Evolutionary conservation across 31 red algal genomes (phyloP), one percentile per base, ranked within the genome.

Genomic region (Odonthalia washingtoniensis): DNA sequence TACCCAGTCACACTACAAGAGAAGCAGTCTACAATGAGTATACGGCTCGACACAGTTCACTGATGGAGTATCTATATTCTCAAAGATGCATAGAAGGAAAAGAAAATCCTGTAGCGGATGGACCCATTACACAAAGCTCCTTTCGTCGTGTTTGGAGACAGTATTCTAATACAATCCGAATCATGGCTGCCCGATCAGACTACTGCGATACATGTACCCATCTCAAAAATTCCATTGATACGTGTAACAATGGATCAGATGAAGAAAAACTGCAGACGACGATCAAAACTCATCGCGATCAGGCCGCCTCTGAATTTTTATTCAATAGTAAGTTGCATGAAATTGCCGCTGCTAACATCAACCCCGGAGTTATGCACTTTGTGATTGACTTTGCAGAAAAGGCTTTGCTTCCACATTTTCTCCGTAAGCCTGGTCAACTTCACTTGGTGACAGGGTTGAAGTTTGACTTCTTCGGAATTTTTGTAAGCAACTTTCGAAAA

Each of bases 331-430:
- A 57, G 9, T 21, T 9, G 49, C 49, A 57, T 14, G 12, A 21
- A 57, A 14, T 14, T 21, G 49, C 49, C 9, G 49, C 12, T 57
- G 49, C 9, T 57, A 57, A 21, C 21, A 9, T 21, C 9, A 21
- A 57, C 12, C 49, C 9, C 12, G 31, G 24, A 9, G 32, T 49
- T 70, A 42, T 88, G 18, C 41, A 88, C 41, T 1, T 70, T 31
- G 42, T 52, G 32, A 79, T 88, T 70, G 75, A 88, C 74, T 67
- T 88, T 37, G 85, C 85, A 21, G 85, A 88, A 74, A 87, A 87
- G 32, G 44, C 65, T 12, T 46, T 87, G 30, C 84, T 87, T 21
- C 72, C 84, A 31, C 73, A 76, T 65, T 41, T 87, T 9, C 73
- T 67, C 26, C 5, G 84, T 9, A 42, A 87, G 57, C 84, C 72